phyloP scores from a whole-genome alignment of 805 yeast genomes.

The Starmera quercuum region DNA sequence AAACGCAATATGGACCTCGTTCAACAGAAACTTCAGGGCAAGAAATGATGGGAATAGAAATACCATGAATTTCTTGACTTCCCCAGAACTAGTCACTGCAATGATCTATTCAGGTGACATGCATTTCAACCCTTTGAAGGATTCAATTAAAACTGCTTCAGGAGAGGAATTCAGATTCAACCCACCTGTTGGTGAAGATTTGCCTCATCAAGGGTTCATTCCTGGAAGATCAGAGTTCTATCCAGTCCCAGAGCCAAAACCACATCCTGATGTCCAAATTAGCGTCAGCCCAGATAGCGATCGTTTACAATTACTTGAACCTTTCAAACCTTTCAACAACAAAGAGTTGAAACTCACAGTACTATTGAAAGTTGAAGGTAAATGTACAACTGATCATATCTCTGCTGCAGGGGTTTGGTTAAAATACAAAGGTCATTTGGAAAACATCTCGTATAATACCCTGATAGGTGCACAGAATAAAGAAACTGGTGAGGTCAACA shows the following conservation, averaged over 20 bases:
- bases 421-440: constrained; percentile 96
- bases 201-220: constrained; percentile 73
- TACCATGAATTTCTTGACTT: constrained; percentile 96
- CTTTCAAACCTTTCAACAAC: constrained; percentile 83
- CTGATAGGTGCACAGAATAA: constrained; percentile 94
- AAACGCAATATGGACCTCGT: constrained; percentile 92
- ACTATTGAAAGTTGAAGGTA: constrained; percentile 88
- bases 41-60: constrained; percentile 98
- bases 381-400: constrained; percentile 97
- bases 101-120: constrained; percentile 93
- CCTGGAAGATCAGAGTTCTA: constrained; percentile 69
- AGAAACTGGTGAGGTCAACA: constrained; percentile 94
- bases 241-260: constrained; percentile 63
- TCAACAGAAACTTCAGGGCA: constrained; percentile 95
- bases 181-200: constrained; percentile 78
- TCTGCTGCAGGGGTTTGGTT: constrained; percentile 99
- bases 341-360: constrained; percentile 72
- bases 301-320: constrained; percentile 85
- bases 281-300: constrained; percentile 84
- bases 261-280: constrained; percentile 50
- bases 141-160: constrained; percentile 60
- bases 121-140: constrained; percentile 86
- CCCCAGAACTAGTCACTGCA: constrained; percentile 97
- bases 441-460: constrained; percentile 91
- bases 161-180: constrained; percentile 73